phyloP scores from a whole-genome alignment of 1,284 basidiomycete species.

The Paramarasmius palmivorus region DNA sequence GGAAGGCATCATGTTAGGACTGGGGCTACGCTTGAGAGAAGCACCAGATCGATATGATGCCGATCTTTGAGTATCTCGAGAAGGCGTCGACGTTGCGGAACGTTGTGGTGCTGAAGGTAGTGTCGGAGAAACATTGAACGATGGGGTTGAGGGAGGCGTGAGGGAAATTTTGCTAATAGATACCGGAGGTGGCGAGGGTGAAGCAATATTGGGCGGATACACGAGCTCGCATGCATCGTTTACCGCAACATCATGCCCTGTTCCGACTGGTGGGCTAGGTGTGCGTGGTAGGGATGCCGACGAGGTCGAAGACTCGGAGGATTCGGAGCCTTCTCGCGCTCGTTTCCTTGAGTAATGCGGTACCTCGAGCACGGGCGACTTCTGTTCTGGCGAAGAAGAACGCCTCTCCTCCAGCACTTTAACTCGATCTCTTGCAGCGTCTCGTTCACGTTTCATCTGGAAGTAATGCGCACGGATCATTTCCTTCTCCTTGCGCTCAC shows the following conservation, averaged over 20 bases:
- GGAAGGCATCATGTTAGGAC: no score
- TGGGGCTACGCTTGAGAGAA: no score
- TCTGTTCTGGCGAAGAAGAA: neutral
- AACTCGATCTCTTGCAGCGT: conserved; percentile 5
- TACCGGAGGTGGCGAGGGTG: neutral
- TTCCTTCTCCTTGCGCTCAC: conserved; percentile 12
- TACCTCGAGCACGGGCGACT: neutral
- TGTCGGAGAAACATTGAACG: no score
- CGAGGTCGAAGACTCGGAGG: neutral
- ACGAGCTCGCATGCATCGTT: neutral
- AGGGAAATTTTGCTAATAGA: no score
- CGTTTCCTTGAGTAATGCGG: neutral
- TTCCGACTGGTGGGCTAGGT: neutral
- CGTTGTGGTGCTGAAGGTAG: no score
- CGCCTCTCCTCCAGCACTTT: conserved; percentile 1
- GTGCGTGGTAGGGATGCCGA: neutral
- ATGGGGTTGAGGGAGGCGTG: no score
- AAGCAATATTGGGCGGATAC: neutral
- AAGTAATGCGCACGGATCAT: conserved; percentile 5
- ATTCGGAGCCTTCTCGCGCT: neutral
- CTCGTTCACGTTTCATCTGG: conserved; percentile 13
- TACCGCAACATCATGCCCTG: neutral
- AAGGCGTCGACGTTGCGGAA: no score
- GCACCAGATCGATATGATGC: no score
- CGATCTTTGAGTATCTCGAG: no score